phyloP scores from a whole-genome alignment of 2,329 filamentous ascomycete genomes.

The Thielaviopsis ethacetica region DNA sequence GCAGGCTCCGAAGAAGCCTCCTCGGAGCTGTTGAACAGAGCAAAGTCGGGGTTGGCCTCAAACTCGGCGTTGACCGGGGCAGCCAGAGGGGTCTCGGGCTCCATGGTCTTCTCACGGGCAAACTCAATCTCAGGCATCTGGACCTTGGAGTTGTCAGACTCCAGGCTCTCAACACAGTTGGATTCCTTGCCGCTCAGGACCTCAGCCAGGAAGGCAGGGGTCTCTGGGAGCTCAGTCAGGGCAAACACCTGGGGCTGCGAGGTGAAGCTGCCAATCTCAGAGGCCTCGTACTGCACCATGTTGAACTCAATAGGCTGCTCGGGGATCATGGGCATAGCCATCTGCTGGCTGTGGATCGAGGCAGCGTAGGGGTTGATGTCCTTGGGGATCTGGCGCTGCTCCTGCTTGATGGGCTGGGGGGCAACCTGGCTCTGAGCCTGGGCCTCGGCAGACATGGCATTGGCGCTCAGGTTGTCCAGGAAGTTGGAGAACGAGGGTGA shows the following conservation, averaged over 20 bases:
- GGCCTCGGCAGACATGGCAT: conserved; percentile 23
- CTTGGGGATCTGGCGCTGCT: conserved; percentile 41
- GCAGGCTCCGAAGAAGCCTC: conserved; percentile 15
- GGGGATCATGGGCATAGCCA: conserved; percentile 70
- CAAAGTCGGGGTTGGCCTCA: conserved; percentile 45
- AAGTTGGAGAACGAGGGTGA: conserved; percentile 73
- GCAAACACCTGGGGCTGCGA: conserved; percentile 60
- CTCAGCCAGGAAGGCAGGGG: conserved; percentile 43
- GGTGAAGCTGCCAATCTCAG: conserved; percentile 29
- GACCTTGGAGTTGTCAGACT: conserved; percentile 36
- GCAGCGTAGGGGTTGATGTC: conserved; percentile 46
- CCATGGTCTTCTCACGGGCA: conserved; percentile 23
- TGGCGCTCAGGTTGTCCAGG: conserved; percentile 47
- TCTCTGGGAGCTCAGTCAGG: conserved; percentile 51
- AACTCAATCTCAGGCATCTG: conserved; percentile 37
- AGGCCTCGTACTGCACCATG: conserved; percentile 43
- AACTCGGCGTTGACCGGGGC: conserved; percentile 34
- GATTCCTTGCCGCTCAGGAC: conserved; percentile 57
- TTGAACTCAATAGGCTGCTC: conserved; percentile 63
- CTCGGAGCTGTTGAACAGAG: conserved; percentile 36
- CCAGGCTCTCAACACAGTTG: conserved; percentile 31
- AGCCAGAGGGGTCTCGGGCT: conserved; percentile 17
- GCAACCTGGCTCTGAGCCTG: conserved; percentile 19
- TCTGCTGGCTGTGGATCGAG: conserved; percentile 42
- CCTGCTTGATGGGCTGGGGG: conserved; percentile 24